Conservation (phyloP, 2,329 filamentous ascomycete genomes). For the Fusarium tricinctum region DNA sequence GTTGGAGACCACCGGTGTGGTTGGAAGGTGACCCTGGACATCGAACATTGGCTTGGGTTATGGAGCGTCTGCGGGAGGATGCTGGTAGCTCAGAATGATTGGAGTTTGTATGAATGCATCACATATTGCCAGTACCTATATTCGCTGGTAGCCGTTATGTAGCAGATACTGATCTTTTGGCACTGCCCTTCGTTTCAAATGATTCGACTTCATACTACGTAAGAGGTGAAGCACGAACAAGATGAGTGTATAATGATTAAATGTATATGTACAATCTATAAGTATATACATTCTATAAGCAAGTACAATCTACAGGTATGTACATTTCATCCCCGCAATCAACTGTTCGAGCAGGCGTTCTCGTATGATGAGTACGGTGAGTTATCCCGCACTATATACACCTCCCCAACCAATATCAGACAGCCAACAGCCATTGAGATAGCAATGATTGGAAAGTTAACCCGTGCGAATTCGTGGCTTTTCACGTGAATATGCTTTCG, state of each 20-base stretch:
- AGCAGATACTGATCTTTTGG: not conserved
- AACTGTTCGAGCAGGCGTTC: constrained; percentile 3
- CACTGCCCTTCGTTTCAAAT: no score
- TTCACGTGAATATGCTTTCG: constrained; percentile 77
- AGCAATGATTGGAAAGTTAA: constrained; percentile 79
- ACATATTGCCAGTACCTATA: accelerated
- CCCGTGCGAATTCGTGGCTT: constrained; percentile 74
- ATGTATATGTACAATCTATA: not conserved
- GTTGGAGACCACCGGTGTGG: not conserved
- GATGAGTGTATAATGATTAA: not conserved
- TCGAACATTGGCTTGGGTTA: not conserved
- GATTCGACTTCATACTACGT: no score
- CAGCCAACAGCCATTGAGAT: constrained; percentile 76
- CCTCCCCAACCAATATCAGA: constrained; percentile 71
- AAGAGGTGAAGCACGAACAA: accelerated
- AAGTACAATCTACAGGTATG: constrained; percentile 2
- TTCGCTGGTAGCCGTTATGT: not conserved
- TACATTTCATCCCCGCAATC: not conserved
- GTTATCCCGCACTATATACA: constrained; percentile 65
- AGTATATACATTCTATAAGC: not conserved
- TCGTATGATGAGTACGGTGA: constrained; percentile 28
- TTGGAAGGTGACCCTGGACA: not conserved
- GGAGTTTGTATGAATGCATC: not conserved
- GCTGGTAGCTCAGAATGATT: not conserved
- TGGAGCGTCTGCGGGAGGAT: not conserved